Conservation (phyloP, 441 rosid genomes). For the Populus hybrid region DNA sequence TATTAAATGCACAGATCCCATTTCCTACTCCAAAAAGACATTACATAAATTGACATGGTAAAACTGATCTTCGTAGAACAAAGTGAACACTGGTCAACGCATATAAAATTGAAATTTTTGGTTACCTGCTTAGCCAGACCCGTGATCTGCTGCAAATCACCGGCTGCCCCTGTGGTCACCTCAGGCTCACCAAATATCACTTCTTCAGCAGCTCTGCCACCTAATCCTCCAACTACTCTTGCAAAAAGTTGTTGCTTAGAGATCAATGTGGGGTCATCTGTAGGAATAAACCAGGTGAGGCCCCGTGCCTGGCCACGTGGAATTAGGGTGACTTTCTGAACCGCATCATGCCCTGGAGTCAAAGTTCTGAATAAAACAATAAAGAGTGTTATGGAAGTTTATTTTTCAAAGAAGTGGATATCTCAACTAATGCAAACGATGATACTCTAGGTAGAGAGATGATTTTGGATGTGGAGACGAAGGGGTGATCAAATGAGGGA, state of each 20-base stretch:
- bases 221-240: no score
- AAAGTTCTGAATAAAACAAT: no score
- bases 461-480: not conserved
- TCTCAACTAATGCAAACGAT: not conserved
- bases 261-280: no score
- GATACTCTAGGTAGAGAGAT: not conserved
- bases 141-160: constrained; percentile 94
- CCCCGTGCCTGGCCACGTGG: no score
- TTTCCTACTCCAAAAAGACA: no score
- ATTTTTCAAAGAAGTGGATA: not conserved
- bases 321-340: no score
- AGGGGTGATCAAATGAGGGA: not conserved
- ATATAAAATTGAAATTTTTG: constrained; percentile 1
- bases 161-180: constrained; percentile 96
- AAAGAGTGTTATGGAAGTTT: not conserved
- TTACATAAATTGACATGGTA: no score
- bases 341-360: no score
- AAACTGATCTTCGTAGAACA: not conserved
- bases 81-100: not conserved
- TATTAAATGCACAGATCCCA: no score
- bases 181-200: constrained; percentile 45
- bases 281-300: no score
- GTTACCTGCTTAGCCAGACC: constrained; percentile 87
- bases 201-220: no score
- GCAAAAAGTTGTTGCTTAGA: no score